Evolutionary conservation across 768 basidiomycete species (phyloP).

Genomic region (Panellus pusillus): DNA sequence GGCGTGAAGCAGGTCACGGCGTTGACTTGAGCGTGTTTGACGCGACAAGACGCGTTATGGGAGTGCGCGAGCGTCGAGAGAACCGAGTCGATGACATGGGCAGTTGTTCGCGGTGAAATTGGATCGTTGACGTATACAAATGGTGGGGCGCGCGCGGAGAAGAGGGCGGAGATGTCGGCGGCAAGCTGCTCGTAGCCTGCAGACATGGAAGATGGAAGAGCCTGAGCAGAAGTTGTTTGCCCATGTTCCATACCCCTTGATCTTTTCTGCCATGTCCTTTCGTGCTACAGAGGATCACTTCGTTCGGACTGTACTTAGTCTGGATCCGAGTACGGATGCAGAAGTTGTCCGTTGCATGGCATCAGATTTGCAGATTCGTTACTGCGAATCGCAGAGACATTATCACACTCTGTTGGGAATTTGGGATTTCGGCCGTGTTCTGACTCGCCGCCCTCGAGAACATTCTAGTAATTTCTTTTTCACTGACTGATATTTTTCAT

Average conservation of each 20-base stretch:
- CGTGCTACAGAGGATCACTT: slow-evolving; percentile 5
- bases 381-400: slow-evolving; percentile 19
- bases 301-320: not conserved
- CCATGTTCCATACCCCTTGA: not conserved
- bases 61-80: slow-evolving; percentile 28
- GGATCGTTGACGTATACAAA: slow-evolving; percentile 72
- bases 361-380: slow-evolving; percentile 8
- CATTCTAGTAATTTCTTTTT: no score
- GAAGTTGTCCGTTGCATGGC: slow-evolving; percentile 2
- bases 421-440: no score
- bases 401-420: slow-evolving; percentile 25
- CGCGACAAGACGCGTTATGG: slow-evolving; percentile 25
- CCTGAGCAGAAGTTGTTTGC: not conserved
- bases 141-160: slow-evolving; percentile 49
- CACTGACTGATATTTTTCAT: no score
- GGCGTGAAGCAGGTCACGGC: slow-evolving; percentile 61
- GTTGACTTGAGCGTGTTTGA: slow-evolving; percentile 50
- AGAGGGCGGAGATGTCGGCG: slow-evolving; percentile 35
- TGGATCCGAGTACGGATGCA: slow-evolving; percentile 7
- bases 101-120: slow-evolving; percentile 45
- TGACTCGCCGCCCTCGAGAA: no score
- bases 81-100: slow-evolving; percentile 41
- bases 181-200: slow-evolving; percentile 21
- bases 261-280: slow-evolving; percentile 2
- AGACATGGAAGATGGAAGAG: not conserved